Evolutionary conservation across 495 filamentous ascomycete species (phyloP).

Genomic region (Usnea hakonensis): DNA sequence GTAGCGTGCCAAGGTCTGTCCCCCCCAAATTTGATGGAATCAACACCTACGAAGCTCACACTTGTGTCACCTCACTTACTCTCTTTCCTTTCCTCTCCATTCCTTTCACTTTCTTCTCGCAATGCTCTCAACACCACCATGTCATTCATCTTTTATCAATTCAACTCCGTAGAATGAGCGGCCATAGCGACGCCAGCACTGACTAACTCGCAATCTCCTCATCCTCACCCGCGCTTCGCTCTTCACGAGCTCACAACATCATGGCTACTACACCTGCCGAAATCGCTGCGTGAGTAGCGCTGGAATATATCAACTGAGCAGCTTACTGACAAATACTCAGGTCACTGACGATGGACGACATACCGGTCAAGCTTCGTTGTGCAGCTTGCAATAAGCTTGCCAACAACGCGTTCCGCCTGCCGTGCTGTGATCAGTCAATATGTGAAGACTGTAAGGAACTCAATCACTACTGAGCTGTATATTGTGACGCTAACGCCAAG

Average conservation of each 20-base stretch:
- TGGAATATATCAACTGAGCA: neutral
- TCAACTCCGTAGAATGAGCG: slow-evolving; percentile 1
- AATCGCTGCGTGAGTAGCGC: slow-evolving; percentile 22
- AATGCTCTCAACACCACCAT: neutral
- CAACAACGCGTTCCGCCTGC: slow-evolving; percentile 81
- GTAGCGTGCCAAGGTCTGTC: slow-evolving; percentile 12
- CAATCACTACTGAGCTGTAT: neutral
- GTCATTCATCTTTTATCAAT: neutral
- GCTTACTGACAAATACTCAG: slow-evolving; percentile 34
- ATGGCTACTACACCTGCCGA: slow-evolving; percentile 21
- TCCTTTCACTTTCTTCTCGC: neutral
- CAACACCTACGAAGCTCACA: neutral
- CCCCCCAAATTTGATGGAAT: neutral
- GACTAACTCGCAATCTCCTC: neutral
- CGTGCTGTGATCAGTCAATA: slow-evolving; percentile 92
- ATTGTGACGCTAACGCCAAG: slow-evolving; percentile 23
- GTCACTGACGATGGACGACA: slow-evolving; percentile 71
- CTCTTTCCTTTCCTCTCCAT: no score
- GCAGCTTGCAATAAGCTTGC: slow-evolving; percentile 86
- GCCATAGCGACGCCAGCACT: neutral
- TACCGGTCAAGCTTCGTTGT: slow-evolving; percentile 91
- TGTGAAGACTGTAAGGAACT: slow-evolving; percentile 73
- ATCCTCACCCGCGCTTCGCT: neutral
- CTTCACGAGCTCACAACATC: slow-evolving; percentile 4
- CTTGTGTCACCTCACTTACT: neutral